Evolutionary conservation across 2,329 filamentous ascomycete species (phyloP).

Genomic region (Aspergillus ochraceus): DNA sequence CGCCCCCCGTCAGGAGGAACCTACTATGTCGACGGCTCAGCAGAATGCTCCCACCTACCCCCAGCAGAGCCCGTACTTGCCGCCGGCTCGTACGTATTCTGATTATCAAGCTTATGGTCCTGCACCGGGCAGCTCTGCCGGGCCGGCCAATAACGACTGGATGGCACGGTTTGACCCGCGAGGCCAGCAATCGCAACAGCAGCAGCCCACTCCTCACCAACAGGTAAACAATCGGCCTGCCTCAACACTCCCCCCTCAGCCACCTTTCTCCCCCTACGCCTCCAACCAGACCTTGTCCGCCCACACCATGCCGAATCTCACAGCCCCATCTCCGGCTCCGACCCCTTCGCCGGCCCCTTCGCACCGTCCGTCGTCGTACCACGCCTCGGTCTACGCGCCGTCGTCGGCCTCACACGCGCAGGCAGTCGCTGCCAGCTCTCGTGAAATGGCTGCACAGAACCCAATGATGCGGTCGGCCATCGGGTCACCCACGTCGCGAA

Average conservation of each 20-base stretch:
- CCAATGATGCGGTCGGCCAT: slow-evolving; percentile 24
- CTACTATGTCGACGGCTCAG: slow-evolving; percentile 19
- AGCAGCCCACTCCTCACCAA: slow-evolving; percentile 24
- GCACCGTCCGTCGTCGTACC: slow-evolving; percentile 31
- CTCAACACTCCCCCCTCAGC: slow-evolving; percentile 24
- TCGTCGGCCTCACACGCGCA: slow-evolving; percentile 26
- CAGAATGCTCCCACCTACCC: slow-evolving; percentile 30
- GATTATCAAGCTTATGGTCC: slow-evolving; percentile 35
- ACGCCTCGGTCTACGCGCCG: slow-evolving; percentile 29
- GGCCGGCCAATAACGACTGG: slow-evolving; percentile 40
- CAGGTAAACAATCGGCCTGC: slow-evolving; percentile 23
- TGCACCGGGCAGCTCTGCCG: slow-evolving; percentile 24
- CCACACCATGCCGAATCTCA: slow-evolving; percentile 24
- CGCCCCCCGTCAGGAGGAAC: slow-evolving; percentile 27
- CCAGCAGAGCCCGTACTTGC: slow-evolving; percentile 28
- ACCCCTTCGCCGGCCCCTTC: slow-evolving; percentile 32
- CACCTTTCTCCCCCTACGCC: slow-evolving; percentile 31
- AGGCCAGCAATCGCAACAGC: slow-evolving; percentile 31
- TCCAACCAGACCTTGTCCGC: slow-evolving; percentile 25
- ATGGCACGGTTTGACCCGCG: slow-evolving; percentile 45
- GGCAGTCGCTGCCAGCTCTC: slow-evolving; percentile 24
- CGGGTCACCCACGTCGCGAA: slow-evolving; percentile 34
- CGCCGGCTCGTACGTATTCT: slow-evolving; percentile 31
- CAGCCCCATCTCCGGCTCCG: slow-evolving; percentile 36
- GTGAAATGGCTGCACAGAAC: slow-evolving; percentile 30